Base-by-base conservation (phyloP, 2,329 filamentous ascomycete genomes). In the Metarhizium robertsii region DNA sequence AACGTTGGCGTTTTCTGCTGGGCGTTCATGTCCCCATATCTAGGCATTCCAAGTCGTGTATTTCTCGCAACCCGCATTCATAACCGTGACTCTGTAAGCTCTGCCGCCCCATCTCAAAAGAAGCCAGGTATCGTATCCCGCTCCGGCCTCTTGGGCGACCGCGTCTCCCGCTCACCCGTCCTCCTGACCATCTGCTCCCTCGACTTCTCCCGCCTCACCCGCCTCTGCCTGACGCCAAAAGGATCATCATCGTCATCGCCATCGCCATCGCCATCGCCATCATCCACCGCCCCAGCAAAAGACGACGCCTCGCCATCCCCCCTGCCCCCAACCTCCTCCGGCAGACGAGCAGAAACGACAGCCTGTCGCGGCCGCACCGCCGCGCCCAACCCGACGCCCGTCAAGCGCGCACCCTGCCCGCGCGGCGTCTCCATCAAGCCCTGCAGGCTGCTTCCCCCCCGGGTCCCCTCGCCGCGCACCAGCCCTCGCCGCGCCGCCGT, bases 381-480 rank as follows among this genome's bases (percentile, higher is more conserved):
- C 32, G 10, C 32, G 32, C 32, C 32, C 32, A 10, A 8, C 3
- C 32, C 32, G 32, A 34, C 32, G 32, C 6, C 32, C 7, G 32
- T 10, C 42, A 20, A 11, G 6, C 16, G 7, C 13, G 52, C 34
- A 47, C 64, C 67, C 2, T 66, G 61, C n/a, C 49, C 34, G 65
- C 64, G 29, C 71, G 73, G 14, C 68, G 73, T 36, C 53, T 77
- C 71, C 69, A 78, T 73, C 46, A 79, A 63, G 2, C 74, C 73
- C 54, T 69, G 63, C 32, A 79, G 60, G 4, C 71, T 69, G 1
- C 67, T 67, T 0, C 67, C 67, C 20, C 62, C 61, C 61, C 64
- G 69, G 1, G 65, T 25, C 20, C 20, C 20, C 20, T 61, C 51
- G 10, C 18, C 42, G 42, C n/a, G 50, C 18, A 64, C 50, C 16